Evolutionary conservation across 2,329 filamentous ascomycete species (phyloP).

Genomic region (Aspergillus terreus): DNA sequence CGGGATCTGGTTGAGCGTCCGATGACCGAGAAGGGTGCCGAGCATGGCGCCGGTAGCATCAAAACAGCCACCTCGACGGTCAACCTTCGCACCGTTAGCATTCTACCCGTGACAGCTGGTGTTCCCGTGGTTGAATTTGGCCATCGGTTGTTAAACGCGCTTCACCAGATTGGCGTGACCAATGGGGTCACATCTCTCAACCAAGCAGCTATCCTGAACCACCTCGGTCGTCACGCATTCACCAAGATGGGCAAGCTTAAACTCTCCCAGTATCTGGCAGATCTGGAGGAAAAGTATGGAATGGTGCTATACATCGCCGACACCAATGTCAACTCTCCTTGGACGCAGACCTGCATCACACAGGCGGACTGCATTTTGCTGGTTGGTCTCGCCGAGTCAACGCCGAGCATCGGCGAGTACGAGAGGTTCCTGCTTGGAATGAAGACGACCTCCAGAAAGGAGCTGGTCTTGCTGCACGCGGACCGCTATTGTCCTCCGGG

Average conservation of each 20-base stretch:
- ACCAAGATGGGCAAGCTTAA: slow-evolving; percentile 97
- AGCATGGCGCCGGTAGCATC: slow-evolving; percentile 52
- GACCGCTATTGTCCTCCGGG: slow-evolving; percentile 85
- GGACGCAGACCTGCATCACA: slow-evolving; percentile 96
- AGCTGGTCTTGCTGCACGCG: slow-evolving; percentile 81
- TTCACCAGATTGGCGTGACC: slow-evolving; percentile 81
- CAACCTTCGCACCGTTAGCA: slow-evolving; percentile 87
- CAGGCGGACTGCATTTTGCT: slow-evolving; percentile 95
- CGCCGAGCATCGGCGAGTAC: slow-evolving; percentile 89
- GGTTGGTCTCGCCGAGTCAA: slow-evolving; percentile 85
- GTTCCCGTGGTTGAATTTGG: slow-evolving; percentile 95
- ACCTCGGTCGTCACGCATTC: slow-evolving; percentile 92
- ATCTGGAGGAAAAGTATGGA: slow-evolving; percentile 94
- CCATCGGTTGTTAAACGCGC: slow-evolving; percentile 79
- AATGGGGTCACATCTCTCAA: slow-evolving; percentile 91
- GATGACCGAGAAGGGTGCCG: slow-evolving; percentile 61
- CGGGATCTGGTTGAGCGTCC: slow-evolving; percentile 80
- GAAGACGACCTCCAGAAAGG: slow-evolving; percentile 93
- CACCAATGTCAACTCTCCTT: slow-evolving; percentile 93
- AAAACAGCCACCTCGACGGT: slow-evolving; percentile 71
- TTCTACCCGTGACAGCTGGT: slow-evolving; percentile 84
- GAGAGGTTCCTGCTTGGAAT: slow-evolving; percentile 94
- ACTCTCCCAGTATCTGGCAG: slow-evolving; percentile 90
- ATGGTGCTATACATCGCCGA: slow-evolving; percentile 95
- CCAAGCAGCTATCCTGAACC: slow-evolving; percentile 88